A percentile compares a stretch with the other conserved stretches of the same genome.
Evolutionary conservation across 1,284 basidiomycete species (phyloP).

Genomic region (Irpex rosettiformis): DNA sequence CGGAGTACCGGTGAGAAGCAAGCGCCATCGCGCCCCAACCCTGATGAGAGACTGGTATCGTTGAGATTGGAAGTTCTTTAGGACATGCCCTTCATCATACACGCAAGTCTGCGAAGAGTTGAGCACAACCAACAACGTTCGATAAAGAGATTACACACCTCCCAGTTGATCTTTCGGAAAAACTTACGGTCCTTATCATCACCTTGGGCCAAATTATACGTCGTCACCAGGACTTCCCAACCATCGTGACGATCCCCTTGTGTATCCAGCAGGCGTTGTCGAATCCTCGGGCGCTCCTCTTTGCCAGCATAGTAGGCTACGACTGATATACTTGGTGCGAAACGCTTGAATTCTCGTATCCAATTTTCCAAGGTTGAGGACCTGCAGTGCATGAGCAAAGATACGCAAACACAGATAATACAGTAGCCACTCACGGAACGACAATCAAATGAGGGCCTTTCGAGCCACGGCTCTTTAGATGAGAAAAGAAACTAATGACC

Average conservation of each 20-base stretch:
- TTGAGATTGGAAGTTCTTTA: conserved; percentile 97
- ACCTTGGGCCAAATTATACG: conserved; percentile 92
- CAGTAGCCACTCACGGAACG: conserved; percentile 71
- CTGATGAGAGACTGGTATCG: conserved; percentile 88
- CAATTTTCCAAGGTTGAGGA: conserved; percentile 98
- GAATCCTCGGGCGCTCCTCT: conserved; percentile 78
- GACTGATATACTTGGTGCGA: conserved; percentile 85
- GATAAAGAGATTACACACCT: conserved; percentile 52
- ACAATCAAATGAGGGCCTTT: conserved; percentile 91
- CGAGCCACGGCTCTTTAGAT: conserved; percentile 76
- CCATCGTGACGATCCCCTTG: conserved; percentile 46
- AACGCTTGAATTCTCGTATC: conserved; percentile 93
- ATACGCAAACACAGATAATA: neutral
- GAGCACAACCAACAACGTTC: neutral
- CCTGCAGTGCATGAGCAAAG: conserved; percentile 34
- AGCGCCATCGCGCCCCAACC: conserved; percentile 84
- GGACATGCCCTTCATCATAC: conserved; percentile 93
- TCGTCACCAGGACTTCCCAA: conserved; percentile 94
- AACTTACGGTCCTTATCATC: conserved; percentile 88
- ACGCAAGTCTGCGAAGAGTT: conserved; percentile 68
- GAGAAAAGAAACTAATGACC: conserved; percentile 94
- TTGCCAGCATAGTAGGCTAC: conserved; percentile 94
- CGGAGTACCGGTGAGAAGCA: conserved; percentile 95
- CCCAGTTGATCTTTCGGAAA: conserved; percentile 89
- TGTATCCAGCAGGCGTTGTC: conserved; percentile 68